These are phyloP conservation scores for Aspergillus japonicus DNA, from an alignment of 2,329 filamentous ascomycete genomes.

Conservation along the genomic window DNA sequence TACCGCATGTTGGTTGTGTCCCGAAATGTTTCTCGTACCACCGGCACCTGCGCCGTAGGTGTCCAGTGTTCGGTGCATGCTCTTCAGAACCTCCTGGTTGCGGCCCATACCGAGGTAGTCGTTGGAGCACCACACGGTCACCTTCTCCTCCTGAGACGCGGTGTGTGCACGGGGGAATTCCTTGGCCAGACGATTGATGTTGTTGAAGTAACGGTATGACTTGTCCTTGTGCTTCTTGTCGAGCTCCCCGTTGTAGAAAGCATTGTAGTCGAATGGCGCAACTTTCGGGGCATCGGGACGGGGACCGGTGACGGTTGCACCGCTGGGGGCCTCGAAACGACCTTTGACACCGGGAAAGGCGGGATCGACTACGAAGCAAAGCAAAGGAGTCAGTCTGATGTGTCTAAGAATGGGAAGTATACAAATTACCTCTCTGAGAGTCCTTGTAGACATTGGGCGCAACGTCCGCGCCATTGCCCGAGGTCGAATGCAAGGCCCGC, in stretches of 20 bases:
- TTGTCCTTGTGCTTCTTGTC: slow-evolving; percentile 99
- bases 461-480: slow-evolving; percentile 74
- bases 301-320: slow-evolving; percentile 37
- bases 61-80: slow-evolving; percentile 93
- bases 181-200: slow-evolving; percentile 96
- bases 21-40: slow-evolving; percentile 95
- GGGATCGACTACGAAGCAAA: slow-evolving; percentile 21
- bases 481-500: slow-evolving; percentile 78
- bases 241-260: slow-evolving; percentile 81
- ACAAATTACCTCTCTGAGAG: slow-evolving; percentile 50
- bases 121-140: slow-evolving; percentile 99
- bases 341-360: slow-evolving; percentile 21
- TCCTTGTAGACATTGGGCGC: slow-evolving; percentile 56
- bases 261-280: slow-evolving; percentile 81
- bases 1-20: slow-evolving; percentile 93
- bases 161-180: slow-evolving; percentile 96
- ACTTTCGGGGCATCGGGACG: slow-evolving; percentile 50
- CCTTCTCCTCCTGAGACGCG: slow-evolving; percentile 74
- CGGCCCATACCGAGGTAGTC: slow-evolving; percentile 98
- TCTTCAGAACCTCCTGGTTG: slow-evolving; percentile 79
- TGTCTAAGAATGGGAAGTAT: not conserved
- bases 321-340: slow-evolving; percentile 23
- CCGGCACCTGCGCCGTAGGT: slow-evolving; percentile 93
- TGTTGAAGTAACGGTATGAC: slow-evolving; percentile 99
- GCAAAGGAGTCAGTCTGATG: not conserved